phyloP scores from a whole-genome alignment of 805 yeast genomes.

The Sugiyamaella marilandica region DNA sequence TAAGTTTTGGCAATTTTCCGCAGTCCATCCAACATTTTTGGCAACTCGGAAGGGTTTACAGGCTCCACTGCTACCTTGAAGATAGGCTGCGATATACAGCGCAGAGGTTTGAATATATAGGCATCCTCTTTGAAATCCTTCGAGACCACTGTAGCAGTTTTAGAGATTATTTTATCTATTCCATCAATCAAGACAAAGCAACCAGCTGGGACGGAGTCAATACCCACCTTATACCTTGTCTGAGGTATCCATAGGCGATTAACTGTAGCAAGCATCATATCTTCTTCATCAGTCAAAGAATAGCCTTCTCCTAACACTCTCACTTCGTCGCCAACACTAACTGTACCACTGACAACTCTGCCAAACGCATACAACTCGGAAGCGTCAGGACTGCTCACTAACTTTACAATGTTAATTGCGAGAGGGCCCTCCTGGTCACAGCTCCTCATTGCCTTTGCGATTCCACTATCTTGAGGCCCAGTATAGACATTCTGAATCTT shows the following conservation, averaged over 20 bases:
- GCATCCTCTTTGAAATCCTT: conserved; percentile 25
- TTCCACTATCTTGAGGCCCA: conserved; percentile 27
- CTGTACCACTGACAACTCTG: conserved; percentile 56
- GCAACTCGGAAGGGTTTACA: conserved; percentile 68
- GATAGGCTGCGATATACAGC: conserved; percentile 50
- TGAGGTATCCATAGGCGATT: conserved; percentile 46
- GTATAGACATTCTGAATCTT: conserved; percentile 30
- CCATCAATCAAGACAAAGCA: conserved; percentile 66
- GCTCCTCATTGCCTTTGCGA: conserved; percentile 23
- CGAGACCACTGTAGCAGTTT: conserved; percentile 48
- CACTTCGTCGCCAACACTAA: conserved; percentile 46
- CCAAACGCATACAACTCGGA: conserved; percentile 52
- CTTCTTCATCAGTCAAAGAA: conserved; percentile 50
- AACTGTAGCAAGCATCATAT: conserved; percentile 36
- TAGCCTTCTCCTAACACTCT: conserved; percentile 54
- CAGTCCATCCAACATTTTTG: conserved; percentile 66
- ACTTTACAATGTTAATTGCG: conserved; percentile 53
- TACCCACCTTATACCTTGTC: conserved; percentile 62
- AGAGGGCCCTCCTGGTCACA: conserved; percentile 42
- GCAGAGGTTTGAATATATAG: conserved; percentile 39
- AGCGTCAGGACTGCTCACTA: conserved; percentile 53
- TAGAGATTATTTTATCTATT: conserved; percentile 49
- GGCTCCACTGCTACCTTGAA: conserved; percentile 85
- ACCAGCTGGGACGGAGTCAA: conserved; percentile 56
- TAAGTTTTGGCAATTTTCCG: conserved; percentile 58